A percentile compares a stretch with the other conserved stretches of the same genome.
These are phyloP conservation scores for Blakeslea trispora DNA, from an alignment of 371 early-diverging fungal genomes.

Conservation along the genomic window DNA sequence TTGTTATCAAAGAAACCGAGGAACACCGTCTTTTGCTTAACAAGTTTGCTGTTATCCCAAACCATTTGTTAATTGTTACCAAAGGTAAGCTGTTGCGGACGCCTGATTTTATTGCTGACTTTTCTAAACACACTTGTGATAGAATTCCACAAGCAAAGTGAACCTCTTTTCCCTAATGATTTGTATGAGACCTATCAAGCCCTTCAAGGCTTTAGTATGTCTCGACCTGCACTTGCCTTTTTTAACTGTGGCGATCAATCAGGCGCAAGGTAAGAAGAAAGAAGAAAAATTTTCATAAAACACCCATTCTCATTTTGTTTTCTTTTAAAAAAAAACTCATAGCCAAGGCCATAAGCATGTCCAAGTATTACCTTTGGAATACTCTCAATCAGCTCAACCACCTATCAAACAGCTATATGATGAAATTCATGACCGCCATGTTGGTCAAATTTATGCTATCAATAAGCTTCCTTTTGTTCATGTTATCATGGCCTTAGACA, in stretches of 20 bases:
- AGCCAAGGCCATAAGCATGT: constrained; percentile 76
- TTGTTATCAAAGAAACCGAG: constrained; percentile 58
- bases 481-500: constrained; percentile 44
- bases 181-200: constrained; percentile 55
- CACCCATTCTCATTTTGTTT: too few species aligned
- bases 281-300: too few species aligned
- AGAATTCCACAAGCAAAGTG: constrained; percentile 68
- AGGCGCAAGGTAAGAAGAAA: constrained; percentile 62
- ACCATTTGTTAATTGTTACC: constrained; percentile 71
- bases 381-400: constrained; percentile 36
- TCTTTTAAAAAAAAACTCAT: too few species aligned
- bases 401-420: constrained; percentile 54
- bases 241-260: constrained; percentile 75
- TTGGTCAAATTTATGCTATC: constrained; percentile 51
- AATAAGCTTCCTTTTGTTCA: constrained; percentile 49
- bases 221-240: constrained; percentile 55
- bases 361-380: constrained; percentile 63
- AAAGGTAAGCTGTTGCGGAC: constrained; percentile 55
- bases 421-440: constrained; percentile 45
- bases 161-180: constrained; percentile 64
- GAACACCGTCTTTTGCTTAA: constrained; percentile 68
- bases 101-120: not conserved
- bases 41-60: constrained; percentile 73
- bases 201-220: constrained; percentile 44
- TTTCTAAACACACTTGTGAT: not conserved